Conservation (phyloP, 495 filamentous ascomycete species). For the Hypoxylon subgilvum region DNA sequence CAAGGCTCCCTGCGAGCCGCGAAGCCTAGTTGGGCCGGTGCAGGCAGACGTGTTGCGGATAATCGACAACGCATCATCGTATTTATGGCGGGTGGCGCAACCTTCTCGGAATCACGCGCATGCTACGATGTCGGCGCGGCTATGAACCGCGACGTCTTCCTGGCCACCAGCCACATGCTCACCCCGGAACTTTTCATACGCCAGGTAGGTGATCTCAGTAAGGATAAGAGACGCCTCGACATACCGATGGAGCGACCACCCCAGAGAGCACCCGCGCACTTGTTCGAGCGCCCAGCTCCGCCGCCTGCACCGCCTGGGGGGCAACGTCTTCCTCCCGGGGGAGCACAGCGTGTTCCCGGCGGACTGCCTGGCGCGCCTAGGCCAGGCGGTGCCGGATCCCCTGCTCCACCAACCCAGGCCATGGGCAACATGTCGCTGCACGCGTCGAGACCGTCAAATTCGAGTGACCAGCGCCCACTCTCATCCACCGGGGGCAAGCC, state of each 20-base stretch:
- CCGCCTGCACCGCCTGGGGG: slow-evolving; percentile 42
- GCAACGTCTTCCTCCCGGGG: slow-evolving; percentile 39
- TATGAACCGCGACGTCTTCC: slow-evolving; percentile 78
- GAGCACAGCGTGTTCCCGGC: slow-evolving; percentile 32
- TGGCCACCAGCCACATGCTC: slow-evolving; percentile 91
- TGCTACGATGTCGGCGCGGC: slow-evolving; percentile 85
- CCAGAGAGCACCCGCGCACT: slow-evolving; percentile 79
- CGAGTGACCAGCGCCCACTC: slow-evolving; percentile 40
- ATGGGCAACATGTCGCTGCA: slow-evolving; percentile 65
- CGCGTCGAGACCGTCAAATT: slow-evolving; percentile 41
- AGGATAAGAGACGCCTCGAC: slow-evolving; percentile 73
- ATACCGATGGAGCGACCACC: slow-evolving; percentile 82
- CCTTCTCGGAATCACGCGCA: slow-evolving; percentile 82
- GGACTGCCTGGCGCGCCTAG: slow-evolving; percentile 36
- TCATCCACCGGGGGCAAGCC: slow-evolving; percentile 48
- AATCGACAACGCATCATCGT: slow-evolving; percentile 90
- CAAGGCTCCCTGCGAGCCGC: slow-evolving; percentile 82
- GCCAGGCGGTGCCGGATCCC: slow-evolving; percentile 25
- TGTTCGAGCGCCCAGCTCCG: slow-evolving; percentile 79
- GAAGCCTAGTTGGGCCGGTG: slow-evolving; percentile 93
- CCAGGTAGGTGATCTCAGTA: slow-evolving; percentile 79
- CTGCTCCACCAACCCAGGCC: slow-evolving; percentile 60
- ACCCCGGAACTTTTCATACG: slow-evolving; percentile 78
- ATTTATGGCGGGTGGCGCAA: slow-evolving; percentile 96
- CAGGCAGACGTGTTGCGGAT: slow-evolving; percentile 74